These are phyloP conservation scores for Eucalyptus guilfoylei DNA, from an alignment of 345 rosid genomes.

Conservation along the genomic window DNA sequence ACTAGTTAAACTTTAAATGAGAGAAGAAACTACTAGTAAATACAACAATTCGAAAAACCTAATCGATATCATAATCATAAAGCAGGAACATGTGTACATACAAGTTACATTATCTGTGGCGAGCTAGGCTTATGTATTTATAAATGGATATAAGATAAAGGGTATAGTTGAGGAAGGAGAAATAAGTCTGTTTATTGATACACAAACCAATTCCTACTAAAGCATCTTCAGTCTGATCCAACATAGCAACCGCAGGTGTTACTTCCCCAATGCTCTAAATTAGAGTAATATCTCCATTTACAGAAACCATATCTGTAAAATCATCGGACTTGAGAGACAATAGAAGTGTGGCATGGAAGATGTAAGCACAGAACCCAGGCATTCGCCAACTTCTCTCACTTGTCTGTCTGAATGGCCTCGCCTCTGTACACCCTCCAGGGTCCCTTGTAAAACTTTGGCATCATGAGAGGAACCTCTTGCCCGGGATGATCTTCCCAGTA, in stretches of 20 bases:
- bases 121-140: neutral
- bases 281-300: neutral
- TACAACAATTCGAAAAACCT: neutral
- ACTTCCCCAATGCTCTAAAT: neutral
- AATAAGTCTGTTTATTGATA: neutral
- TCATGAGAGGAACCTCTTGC: slow-evolving; percentile 70
- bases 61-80: neutral
- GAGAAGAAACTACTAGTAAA: neutral
- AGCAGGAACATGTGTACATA: neutral
- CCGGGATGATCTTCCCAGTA: slow-evolving; percentile 97
- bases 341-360: neutral
- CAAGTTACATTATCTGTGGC: neutral
- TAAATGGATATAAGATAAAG: neutral
- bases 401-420: slow-evolving; percentile 29
- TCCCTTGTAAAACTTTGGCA: slow-evolving; percentile 59
- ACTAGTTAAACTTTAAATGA: neutral
- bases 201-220: neutral
- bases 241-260: neutral
- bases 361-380: neutral
- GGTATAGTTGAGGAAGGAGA: neutral
- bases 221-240: neutral
- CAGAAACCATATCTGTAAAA: neutral
- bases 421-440: slow-evolving; percentile 86
- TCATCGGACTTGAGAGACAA: neutral
- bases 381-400: slow-evolving; percentile 1